Base-by-base conservation (phyloP, 2,329 filamentous ascomycete species). In the Aspergillus pseudoterreus region DNA sequence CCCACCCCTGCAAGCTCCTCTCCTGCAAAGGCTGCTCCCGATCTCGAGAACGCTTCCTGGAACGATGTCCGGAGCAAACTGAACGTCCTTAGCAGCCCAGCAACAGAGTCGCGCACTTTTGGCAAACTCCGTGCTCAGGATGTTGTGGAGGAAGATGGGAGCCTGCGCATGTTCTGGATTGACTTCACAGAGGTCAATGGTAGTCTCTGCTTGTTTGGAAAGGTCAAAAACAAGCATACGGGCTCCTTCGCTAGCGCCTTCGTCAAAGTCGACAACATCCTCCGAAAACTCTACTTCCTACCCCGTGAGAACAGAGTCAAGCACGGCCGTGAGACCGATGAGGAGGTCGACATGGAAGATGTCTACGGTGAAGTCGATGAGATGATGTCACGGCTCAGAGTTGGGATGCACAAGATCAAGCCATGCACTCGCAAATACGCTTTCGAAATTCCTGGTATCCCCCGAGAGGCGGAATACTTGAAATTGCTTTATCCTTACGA, bases 401-500 rank as follows among this genome's bases (percentile, higher is more conserved):
- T 97, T 47, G 82, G 80, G 43, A 88, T 91, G 82, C 88, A 94
- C 80, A 97, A 96, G 76, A 92, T 95, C 76, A 99, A 97, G 75
- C 79, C 85, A 4, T 94, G 86, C 71, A 86, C 83, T 6, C 82
- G 94, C 56, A 97, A 96, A 69, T 99, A 99, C 66, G 94, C 94
- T 0, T 99, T 99, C 69, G 94, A 99, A 70, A 75, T 99, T 47
- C 82, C 86, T 1, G 87, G 84, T 49, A 85, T 99, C 51, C 94
- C 94, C 1, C 92, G 86, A 66, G 90, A 97, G 71, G 85, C 84
- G 1, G 85, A 96, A 57, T 99, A 99, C 66, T 78, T 99, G 58
- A 97, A 99, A 71, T 80, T 96, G n/a, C 78, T 97, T 19, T 99
- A 99, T 65, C 90, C 92, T 4, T 99, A 99, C 66, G 86, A 88